Conservation (phyloP, 2,329 filamentous ascomycete genomes). For the Niveomyces coronatus region DNA sequence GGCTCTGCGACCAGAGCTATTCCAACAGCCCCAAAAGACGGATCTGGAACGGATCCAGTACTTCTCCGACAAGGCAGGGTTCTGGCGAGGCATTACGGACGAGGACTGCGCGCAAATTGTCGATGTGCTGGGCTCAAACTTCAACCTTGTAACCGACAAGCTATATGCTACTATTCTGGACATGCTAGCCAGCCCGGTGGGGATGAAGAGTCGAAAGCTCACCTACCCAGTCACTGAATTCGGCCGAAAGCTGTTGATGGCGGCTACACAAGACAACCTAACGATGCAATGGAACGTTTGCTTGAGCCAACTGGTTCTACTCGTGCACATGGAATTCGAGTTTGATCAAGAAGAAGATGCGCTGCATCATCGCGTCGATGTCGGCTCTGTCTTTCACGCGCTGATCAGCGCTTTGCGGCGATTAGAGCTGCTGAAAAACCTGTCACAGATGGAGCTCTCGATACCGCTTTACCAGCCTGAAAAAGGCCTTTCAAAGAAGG, state of each 20-base stretch:
- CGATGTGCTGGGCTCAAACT: constrained; percentile 56
- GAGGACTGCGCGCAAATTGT: constrained; percentile 67
- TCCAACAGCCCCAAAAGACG: constrained; percentile 59
- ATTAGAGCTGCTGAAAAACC: constrained; percentile 63
- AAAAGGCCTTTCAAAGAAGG: constrained; percentile 25
- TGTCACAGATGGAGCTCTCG: constrained; percentile 48
- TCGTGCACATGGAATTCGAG: constrained; percentile 80
- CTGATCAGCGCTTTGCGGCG: constrained; percentile 63
- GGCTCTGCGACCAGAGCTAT: constrained; percentile 61
- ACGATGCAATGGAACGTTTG: constrained; percentile 63
- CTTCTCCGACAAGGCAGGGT: constrained; percentile 69
- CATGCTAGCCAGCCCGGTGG: constrained; percentile 35
- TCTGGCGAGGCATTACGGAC: constrained; percentile 70
- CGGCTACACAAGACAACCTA: constrained; percentile 69
- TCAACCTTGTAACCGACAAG: constrained; percentile 44
- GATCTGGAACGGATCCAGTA: constrained; percentile 64
- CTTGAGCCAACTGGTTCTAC: constrained; percentile 70
- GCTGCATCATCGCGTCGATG: constrained; percentile 48
- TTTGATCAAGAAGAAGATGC: constrained; percentile 63
- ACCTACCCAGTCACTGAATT: constrained; percentile 57
- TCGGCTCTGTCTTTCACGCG: constrained; percentile 58
- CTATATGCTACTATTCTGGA: constrained; percentile 43
- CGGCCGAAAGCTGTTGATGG: constrained; percentile 64
- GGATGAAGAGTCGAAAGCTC: constrained; percentile 35
- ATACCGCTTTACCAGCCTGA: constrained; percentile 34